Base-by-base conservation (phyloP, 2,329 filamentous ascomycete species). In the Venturia asperata region DNA sequence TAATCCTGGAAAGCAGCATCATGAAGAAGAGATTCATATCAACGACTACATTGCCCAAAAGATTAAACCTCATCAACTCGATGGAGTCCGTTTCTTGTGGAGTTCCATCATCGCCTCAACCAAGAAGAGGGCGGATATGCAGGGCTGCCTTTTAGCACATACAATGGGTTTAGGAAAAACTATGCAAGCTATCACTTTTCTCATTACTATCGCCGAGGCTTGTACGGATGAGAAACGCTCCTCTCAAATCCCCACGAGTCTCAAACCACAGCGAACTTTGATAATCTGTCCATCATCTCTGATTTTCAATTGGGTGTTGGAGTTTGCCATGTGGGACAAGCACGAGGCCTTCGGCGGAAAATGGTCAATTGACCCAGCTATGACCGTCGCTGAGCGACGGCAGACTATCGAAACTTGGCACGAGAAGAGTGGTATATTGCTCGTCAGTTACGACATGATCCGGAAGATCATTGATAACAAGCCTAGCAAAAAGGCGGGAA, bases 141-240 rank as follows among this genome's bases (percentile, higher is more conserved):
- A 79, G 5, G 92, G 92, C 2, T 95, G 90, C 72, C 81, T 96
- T 15, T 80, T 96, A 24, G 89, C 92, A 6, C 92, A 96, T 73
- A 91, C 90, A 0, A 96, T 96, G 92, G 92, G 92, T 1, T 77
- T 96, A 2, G 92, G 92, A 19, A 97, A 96, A 77, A 95, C 92
- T 0, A 91, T 96, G 87, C 92, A 96, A 77, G 85, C 91, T 6
- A 91, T 96, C 66, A 89, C 91, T 0, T 78, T 96, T n/a, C 82
- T 97, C 6, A 82, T 89, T 19, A 87, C 90, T 0, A 83, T 96
- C 67, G 81, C 86, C 5, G 83, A 90, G 69, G 85, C 90, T 3
- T 81, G 85, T 4, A 72, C 73, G 24, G 92, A 92, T 64, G 74
- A 77, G 0, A 74, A 78, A 0, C 77, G 93, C 6, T 76, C 75